phyloP scores from a whole-genome alignment of 2,329 filamentous ascomycete species.

The Fusarium udum region DNA sequence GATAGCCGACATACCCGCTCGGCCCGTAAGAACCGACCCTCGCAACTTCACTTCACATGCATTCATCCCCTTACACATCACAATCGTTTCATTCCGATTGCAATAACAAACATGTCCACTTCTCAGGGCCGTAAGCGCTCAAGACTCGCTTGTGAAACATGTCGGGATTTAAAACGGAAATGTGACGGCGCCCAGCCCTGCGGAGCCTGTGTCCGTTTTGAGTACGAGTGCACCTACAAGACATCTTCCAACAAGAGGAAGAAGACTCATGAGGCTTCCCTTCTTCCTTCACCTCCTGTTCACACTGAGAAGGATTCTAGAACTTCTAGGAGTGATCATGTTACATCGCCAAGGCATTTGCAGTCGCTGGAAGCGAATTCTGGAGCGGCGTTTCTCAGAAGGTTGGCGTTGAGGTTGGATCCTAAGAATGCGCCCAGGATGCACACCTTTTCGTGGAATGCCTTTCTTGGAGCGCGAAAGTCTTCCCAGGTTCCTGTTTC shows the following conservation, averaged over 20 bases:
- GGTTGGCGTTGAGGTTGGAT: constrained; percentile 62
- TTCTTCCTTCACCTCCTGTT: constrained; percentile 2
- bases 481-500: constrained; percentile 35
- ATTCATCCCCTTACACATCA: neutral
- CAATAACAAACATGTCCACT: constrained; percentile 23
- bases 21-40: constrained; percentile 25
- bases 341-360: constrained; percentile 41
- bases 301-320: neutral
- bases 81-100: neutral
- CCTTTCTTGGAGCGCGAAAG: constrained; percentile 44
- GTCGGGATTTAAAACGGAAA: constrained; percentile 64
- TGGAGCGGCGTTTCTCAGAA: constrained; percentile 64
- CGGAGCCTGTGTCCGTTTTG: constrained; percentile 61
- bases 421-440: constrained; percentile 62
- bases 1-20: constrained; percentile 20
- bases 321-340: neutral
- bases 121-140: constrained; percentile 49
- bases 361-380: constrained; percentile 65
- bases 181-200: constrained; percentile 64
- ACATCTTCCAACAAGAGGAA: constrained; percentile 24
- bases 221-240: constrained; percentile 62
- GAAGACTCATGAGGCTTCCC: constrained; percentile 1
- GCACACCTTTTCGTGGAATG: constrained; percentile 67
- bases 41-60: neutral
- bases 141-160: constrained; percentile 59